These are phyloP conservation scores for Solanum piurae DNA, from an alignment of 257 asterid genomes.

Conservation along the genomic window DNA sequence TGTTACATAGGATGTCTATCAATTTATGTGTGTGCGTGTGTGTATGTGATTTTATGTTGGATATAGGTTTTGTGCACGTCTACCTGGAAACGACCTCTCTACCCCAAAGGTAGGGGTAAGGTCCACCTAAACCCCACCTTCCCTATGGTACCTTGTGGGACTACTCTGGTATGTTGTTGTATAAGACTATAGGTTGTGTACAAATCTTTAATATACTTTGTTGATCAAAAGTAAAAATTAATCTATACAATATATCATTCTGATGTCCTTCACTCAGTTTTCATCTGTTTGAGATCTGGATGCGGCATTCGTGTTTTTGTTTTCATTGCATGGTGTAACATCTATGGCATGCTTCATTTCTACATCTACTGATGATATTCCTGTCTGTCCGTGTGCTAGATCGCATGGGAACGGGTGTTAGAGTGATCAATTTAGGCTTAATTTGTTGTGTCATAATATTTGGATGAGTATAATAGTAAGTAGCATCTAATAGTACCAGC, in stretches of 20 bases:
- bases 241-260: neutral
- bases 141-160: neutral
- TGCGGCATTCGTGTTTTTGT: neutral
- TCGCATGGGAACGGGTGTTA: neutral
- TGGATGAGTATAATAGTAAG: neutral
- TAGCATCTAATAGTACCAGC: neutral
- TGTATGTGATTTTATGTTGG: neutral
- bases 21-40: neutral
- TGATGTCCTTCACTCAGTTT: neutral
- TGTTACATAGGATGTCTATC: neutral
- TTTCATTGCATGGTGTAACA: neutral
- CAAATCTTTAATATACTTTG: neutral
- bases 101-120: neutral
- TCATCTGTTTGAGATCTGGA: neutral
- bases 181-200: neutral
- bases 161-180: neutral
- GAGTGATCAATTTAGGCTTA: neutral
- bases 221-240: neutral
- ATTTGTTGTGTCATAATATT: neutral
- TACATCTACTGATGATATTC: neutral
- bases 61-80: neutral
- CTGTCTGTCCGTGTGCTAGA: neutral
- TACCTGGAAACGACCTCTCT: neutral
- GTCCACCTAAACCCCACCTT: neutral
- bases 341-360: neutral